Percentiles rank a stretch among this genome's conserved stretches.
phyloP scores from a whole-genome alignment of 305 asterid genomes.

The Solanum hybrid region DNA sequence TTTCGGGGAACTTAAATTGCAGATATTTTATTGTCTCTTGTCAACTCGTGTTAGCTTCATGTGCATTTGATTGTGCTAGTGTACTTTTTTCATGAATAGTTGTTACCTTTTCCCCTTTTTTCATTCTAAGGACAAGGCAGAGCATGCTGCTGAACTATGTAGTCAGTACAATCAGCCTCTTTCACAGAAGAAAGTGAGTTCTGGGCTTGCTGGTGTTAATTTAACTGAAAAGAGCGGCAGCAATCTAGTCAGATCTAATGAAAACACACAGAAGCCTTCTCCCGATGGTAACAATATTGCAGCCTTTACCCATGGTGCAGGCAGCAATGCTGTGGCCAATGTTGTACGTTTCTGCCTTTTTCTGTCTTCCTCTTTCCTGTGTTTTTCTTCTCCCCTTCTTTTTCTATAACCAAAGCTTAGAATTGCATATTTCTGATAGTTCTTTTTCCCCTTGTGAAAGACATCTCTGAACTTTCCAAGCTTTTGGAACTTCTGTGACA shows the following conservation, averaged over 20 bases:
- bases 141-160: constrained; percentile 8
- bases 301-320: constrained; percentile 1
- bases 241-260: constrained; percentile 11
- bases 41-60: background rate
- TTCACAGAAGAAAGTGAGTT: background rate
- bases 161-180: constrained; percentile 1
- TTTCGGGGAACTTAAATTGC: background rate
- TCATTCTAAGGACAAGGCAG: constrained; percentile 8
- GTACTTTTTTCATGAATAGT: background rate
- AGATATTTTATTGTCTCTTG: background rate
- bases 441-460: constrained; percentile 13
- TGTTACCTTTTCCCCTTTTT: background rate
- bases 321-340: constrained; percentile 10
- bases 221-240: constrained; percentile 4
- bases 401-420: background rate
- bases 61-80: background rate
- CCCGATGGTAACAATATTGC: constrained; percentile 11
- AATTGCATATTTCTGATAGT: background rate
- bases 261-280: constrained; percentile 1
- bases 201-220: constrained; percentile 14
- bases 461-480: constrained; percentile 17
- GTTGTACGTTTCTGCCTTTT: background rate
- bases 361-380: background rate
- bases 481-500: constrained; percentile 19
- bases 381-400: background rate